Evolutionary conservation across 2,329 filamentous ascomycete species (phyloP), one percentile per base, ranked within the genome.

Genomic region (Colletotrichum sp.): DNA sequence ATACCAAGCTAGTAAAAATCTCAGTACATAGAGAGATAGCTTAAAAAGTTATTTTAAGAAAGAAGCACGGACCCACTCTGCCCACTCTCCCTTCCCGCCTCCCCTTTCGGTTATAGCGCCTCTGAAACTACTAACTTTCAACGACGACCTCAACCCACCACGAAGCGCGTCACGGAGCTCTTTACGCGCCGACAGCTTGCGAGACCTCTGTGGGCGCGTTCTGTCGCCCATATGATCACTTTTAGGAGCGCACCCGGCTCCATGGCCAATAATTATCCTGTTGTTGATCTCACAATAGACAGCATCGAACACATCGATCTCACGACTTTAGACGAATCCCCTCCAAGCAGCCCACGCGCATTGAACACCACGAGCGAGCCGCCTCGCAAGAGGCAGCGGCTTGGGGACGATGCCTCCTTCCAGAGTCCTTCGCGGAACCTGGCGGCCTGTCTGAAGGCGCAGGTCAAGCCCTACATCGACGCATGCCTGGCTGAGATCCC

Each of bases 401-500:
- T 84, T 5, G 78, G 79, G 7, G 49, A 79, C 28, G 78, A 70
- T 60, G 55, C 64, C 62, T 55, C 28, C n/a, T 12, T 16, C 36
- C 71, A 70, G 69, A 72, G 24, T 71, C 78, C 72, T 26, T 72
- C 63, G 32, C 36, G 70, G 34, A 34, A 36, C 28, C 66, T 84
- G 0, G 79, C 78, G 63, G 72, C 79, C 1, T 83, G 83, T 44
- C 57, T 86, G 10, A 78, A 77, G 26, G 70, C 77, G 2, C 83
- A 85, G 44, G 80, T 86, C 3, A 72, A 84, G 6, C 85, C 85
- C 2, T 80, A 83, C 30, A 80, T 87, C 16, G 77, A 79, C 69
- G 68, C 70, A 15, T 80, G 79, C 0, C 69, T 85, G 16, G 36
- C 76, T 3, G 34, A 76, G n/a, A 67, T 87, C 1, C 77, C 82